Evolutionary conservation across 2,329 filamentous ascomycete genomes (phyloP), one percentile per base, ranked within the genome.

Genomic region (Fonsecaea pedrosoi): DNA sequence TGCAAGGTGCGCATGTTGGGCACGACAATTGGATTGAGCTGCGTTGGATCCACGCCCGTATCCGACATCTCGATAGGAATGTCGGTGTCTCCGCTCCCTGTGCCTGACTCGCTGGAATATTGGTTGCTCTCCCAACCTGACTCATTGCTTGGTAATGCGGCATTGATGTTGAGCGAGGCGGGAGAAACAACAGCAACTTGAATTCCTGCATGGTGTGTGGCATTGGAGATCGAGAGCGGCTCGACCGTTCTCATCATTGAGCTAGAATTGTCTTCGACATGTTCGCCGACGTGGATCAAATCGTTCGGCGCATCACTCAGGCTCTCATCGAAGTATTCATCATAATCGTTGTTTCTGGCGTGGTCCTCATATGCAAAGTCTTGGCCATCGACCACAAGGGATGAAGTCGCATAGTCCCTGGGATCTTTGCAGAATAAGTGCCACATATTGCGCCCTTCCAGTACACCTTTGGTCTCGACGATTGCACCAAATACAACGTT

Each of bases 401-500:
- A 21, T 18, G 9, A 18, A 12, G 32, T n/a, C 15, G 18, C 32
- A 32, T 2, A 32, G 4, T 42, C 21, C 37, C 55, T 59, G 13
- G 72, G 72, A 50, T 76, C 73, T 38, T 78, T 69, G 60, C 81
- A 84, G 81, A 85, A 87, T 40, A 74, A 75, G 9, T 82, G 74
- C 64, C 85, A 83, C 38, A 87, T 70, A 3, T 72, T 75, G 64
- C 78, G 81, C 65, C 84, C 88, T 38, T 78, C 78, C 9, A 69
- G 63, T 64, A 81, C 83, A 62, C 83, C 84, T 55, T 82, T 80
- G 0, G 78, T 77, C 34, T 83, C 80, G 2, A 85, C 82, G 8
- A 88, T 78, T n/a, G 83, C 85, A 53, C 82, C 78, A 6, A 90
- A 82, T 12, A 73, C 9, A 18, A 67, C 60, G 57, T 73, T 70